Base-by-base conservation (phyloP, 148 eudicot species). In the Dianthus caryophyllus region DNA sequence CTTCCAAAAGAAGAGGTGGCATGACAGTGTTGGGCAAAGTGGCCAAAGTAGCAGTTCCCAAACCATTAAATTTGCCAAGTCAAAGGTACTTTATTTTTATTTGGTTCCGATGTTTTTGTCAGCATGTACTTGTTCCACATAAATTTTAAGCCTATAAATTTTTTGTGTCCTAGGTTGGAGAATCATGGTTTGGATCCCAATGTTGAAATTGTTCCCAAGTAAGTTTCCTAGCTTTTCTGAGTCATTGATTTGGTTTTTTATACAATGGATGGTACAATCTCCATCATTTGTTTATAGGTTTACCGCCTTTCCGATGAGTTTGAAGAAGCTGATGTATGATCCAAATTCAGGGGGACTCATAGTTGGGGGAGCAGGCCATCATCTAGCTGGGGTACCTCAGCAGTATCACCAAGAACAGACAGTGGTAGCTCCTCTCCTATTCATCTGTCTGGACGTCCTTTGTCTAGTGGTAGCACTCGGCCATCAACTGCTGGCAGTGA, bases 181-280 rank as follows among this genome's bases (percentile, higher is more conserved):
- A 95, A 91, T 75, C 96, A 88, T 76, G 99, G 99, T 33, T 67
- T 88, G 87, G 97, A 90, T 72, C 99, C 94, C 52, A 87, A 68
- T 67, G 99, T 90, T 55, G 97, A 90, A 78, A 88, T 90, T 78
- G 97, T 95, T 77, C 99, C 99, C 79, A 95, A 90, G 99, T 95
- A 85, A 90, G 99, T 83, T 16, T 50, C 54, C 54, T 69, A 15
- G 58, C 14, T 72, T 49, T 61, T 30, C 9, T 46, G 20, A 48
- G 21, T 13, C 27, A 31, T 51, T 22, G 53, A 14, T 65, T 31
- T 44, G 48, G 51, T 70, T 24, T 54, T 26, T 12, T 3, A 0
- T 30, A 9, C 50, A 50, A 12, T 9, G 43, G 22, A 26, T 53
- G 67, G 16, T 9, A 16, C 20, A 17, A 48, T 39, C 43, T 65